Evolutionary conservation across 495 filamentous ascomycete genomes (phyloP).

Genomic region (Daldinia vernicosa): DNA sequence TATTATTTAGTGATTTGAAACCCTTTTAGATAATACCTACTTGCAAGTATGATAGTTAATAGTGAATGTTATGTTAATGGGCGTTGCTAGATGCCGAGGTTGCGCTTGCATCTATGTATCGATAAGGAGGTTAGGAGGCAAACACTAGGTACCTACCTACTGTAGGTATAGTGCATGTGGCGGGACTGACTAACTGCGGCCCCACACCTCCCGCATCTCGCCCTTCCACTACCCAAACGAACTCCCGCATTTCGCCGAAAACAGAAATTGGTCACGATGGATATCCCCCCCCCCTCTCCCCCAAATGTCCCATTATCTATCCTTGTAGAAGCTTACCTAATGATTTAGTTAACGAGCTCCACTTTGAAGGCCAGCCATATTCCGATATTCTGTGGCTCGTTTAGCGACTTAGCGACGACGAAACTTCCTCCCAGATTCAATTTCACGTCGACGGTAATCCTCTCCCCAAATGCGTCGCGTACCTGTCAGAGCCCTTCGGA

Average conservation of each 20-base stretch:
- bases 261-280: conserved; percentile 35
- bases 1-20: not conserved
- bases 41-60: no score
- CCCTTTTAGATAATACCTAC: no score
- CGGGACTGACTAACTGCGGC: not conserved
- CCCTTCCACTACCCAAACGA: not conserved
- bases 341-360: conserved; percentile 13
- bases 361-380: conserved; percentile 14
- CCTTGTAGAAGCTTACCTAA: conserved; percentile 31
- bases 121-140: conserved; percentile 1
- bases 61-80: not conserved
- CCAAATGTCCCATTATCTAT: not conserved
- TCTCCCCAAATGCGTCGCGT: conserved; percentile 57
- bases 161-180: no score
- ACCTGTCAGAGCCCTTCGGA: conserved; percentile 55
- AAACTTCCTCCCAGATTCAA: conserved; percentile 14
- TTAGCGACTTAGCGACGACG: conserved; percentile 38
- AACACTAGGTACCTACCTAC: not conserved
- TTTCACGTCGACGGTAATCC: conserved; percentile 33
- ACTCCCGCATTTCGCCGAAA: conserved; percentile 15
- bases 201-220: not conserved
- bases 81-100: conserved; percentile 13
- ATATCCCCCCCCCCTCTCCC: not conserved
- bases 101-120: not conserved
- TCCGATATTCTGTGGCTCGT: conserved; percentile 28